Percentiles rank a stretch among this genome's conserved stretches.
phyloP scores from a whole-genome alignment of 345 rosid genomes.

The Lumnitzera littorea region DNA sequence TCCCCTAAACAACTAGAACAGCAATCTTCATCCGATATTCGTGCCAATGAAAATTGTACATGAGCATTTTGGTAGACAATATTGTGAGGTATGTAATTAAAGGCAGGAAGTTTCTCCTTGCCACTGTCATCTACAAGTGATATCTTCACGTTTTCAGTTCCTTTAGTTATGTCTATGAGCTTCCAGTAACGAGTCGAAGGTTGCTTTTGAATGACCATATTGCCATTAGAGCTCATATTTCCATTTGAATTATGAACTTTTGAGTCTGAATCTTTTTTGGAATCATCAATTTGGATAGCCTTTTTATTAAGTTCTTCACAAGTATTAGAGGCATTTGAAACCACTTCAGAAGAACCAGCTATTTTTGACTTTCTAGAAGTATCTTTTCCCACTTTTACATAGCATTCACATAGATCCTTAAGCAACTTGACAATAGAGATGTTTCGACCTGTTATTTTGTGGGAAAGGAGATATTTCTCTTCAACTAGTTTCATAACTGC shows the following conservation, averaged over 20 bases:
- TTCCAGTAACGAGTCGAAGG: constrained; percentile 14
- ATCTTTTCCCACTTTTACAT: constrained; percentile 9
- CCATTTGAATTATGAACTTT: constrained; percentile 18
- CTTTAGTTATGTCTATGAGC: constrained; percentile 43
- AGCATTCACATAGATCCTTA: constrained; percentile 21
- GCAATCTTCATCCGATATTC: constrained; percentile 69
- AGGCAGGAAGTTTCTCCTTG: constrained; percentile 37
- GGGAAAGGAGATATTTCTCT: constrained; percentile 11
- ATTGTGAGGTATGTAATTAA: constrained; percentile 60
- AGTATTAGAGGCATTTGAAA: constrained; percentile 5
- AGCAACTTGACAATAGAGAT: constrained; percentile 19
- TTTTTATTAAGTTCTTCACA: constrained; percentile 4
- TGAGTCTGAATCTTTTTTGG: constrained; percentile 8
- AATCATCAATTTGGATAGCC: background rate
- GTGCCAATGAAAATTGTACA: constrained; percentile 54
- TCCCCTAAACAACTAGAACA: constrained; percentile 64
- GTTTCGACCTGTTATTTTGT: constrained; percentile 6
- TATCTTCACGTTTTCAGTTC: constrained; percentile 53
- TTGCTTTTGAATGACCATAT: constrained; percentile 6
- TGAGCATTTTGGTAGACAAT: constrained; percentile 56
- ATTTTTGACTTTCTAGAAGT: background rate
- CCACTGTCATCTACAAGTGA: constrained; percentile 50
- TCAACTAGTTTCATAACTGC: constrained; percentile 18
- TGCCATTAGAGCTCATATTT: constrained; percentile 12
- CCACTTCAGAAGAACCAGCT: constrained; percentile 7